Percentiles rank a stretch among this genome's conserved stretches.
phyloP scores from a whole-genome alignment of 192 early-diverging fungal genomes.

The Umbelopsis sp. region DNA sequence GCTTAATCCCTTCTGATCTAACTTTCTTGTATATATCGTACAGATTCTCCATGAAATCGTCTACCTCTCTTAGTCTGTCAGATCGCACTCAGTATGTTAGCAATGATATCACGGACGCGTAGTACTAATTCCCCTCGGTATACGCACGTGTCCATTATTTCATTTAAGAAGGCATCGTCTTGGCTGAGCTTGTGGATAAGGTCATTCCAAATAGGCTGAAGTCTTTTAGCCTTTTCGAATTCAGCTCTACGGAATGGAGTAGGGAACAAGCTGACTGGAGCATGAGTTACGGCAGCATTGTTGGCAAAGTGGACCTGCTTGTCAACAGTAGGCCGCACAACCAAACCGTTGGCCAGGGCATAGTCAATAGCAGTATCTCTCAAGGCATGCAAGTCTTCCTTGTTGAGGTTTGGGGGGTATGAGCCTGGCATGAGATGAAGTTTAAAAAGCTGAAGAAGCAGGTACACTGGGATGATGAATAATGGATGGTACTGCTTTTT shows the following conservation, averaged over 20 bases:
- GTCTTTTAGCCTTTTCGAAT: conserved; percentile 71
- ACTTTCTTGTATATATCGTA: conserved; percentile 79
- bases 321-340: conserved; percentile 67
- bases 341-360: conserved; percentile 80
- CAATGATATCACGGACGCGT: neutral
- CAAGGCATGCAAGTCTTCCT: conserved; percentile 44
- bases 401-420: conserved; percentile 31
- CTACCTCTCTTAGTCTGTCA: conserved; percentile 49
- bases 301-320: conserved; percentile 25
- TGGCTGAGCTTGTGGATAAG: conserved; percentile 78
- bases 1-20: conserved; percentile 55
- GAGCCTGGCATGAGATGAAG: neutral
- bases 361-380: conserved; percentile 76
- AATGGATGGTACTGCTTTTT: neutral
- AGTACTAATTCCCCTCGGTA: neutral
- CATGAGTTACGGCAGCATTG: conserved; percentile 66
- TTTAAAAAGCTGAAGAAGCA: neutral
- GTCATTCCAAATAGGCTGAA: conserved; percentile 82
- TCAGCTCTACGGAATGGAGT: conserved; percentile 74
- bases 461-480: neutral
- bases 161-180: conserved; percentile 76
- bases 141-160: conserved; percentile 69
- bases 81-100: neutral
- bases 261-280: conserved; percentile 86
- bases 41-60: conserved; percentile 80